phyloP scores from a whole-genome alignment of 2,329 filamentous ascomycete genomes.

The Neonectria sp. region DNA sequence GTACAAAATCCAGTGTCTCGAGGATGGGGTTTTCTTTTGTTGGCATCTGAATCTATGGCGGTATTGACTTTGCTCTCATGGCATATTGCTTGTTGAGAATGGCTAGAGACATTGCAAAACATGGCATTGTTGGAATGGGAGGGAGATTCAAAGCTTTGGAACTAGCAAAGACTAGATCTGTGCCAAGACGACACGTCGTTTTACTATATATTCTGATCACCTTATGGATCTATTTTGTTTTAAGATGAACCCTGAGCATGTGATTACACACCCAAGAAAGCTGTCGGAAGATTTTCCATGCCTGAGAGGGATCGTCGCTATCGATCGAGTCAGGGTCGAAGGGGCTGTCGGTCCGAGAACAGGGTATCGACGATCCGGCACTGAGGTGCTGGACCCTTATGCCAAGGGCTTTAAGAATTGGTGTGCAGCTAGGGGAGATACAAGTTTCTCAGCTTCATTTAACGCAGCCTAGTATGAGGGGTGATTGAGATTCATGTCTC shows the following conservation, averaged over 20 bases:
- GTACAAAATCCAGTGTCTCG: conserved; percentile 12
- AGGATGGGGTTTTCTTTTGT: conserved; percentile 26
- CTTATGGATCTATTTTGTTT: conserved; percentile 5
- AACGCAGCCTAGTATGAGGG: neutral
- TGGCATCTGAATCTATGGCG: conserved; percentile 7
- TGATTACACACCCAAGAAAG: neutral
- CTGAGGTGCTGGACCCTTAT: conserved; percentile 23
- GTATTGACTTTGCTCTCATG: conserved; percentile 14
- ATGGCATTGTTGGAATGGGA: neutral
- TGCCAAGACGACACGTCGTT: conserved; percentile 9
- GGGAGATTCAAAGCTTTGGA: neutral
- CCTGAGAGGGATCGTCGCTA: neutral
- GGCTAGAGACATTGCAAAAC: conserved; percentile 2
- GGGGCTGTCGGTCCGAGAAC: conserved; percentile 19
- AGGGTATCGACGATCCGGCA: conserved; percentile 24
- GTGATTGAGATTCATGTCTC: conserved; percentile 25
- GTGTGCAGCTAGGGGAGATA: conserved; percentile 6
- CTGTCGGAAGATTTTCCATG: conserved; percentile 2
- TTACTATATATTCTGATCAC: conserved; percentile 7
- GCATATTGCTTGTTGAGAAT: conserved; percentile 9
- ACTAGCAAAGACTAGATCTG: conserved; percentile 2
- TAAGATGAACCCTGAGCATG: conserved; percentile 3
- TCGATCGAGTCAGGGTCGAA: conserved; percentile 2
- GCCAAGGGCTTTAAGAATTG: conserved; percentile 15
- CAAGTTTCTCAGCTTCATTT: conserved; percentile 8